phyloP scores from a whole-genome alignment of 192 early-diverging fungal genomes.

The Coemansia javaensis region DNA sequence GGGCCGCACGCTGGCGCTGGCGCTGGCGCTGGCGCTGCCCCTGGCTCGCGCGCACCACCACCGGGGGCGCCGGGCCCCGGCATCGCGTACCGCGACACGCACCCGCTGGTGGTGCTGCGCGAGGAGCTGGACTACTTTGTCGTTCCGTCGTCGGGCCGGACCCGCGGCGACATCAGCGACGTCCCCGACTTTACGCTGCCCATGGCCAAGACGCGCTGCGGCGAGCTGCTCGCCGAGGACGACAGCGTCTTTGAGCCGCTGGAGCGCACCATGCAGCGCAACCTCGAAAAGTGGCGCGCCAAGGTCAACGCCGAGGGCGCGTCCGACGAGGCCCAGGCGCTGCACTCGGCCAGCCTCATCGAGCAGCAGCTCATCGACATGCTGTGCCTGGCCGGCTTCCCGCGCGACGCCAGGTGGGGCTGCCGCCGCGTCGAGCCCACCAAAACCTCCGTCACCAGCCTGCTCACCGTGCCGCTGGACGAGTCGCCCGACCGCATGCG shows the following conservation, averaged over 20 bases:
- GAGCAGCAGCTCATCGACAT: constrained; percentile 81
- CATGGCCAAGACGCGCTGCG: constrained; percentile 60
- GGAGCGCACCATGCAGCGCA: constrained; percentile 66
- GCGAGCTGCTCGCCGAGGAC: constrained; percentile 59
- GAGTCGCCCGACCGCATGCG: constrained; percentile 62
- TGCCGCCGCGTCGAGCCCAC: constrained; percentile 68
- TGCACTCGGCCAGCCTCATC: constrained; percentile 41
- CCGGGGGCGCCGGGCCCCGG: constrained; percentile 2
- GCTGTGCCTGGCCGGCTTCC: constrained; percentile 74
- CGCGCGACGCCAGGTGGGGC: constrained; percentile 65
- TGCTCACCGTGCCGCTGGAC: constrained; percentile 65
- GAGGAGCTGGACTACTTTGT: constrained; percentile 80
- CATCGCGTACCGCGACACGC: constrained; percentile 51
- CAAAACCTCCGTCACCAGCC: constrained; percentile 62
- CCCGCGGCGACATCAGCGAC: constrained; percentile 42
- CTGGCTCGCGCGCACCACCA: too few species aligned
- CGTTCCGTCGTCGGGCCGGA: constrained; percentile 37
- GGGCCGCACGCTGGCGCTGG: constrained; percentile 1
- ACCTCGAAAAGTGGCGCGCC: constrained; percentile 40
- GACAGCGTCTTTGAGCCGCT: constrained; percentile 71
- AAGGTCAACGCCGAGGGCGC: constrained; percentile 38
- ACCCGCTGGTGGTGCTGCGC: constrained; percentile 68
- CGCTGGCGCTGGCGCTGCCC: neutral
- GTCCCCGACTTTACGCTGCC: constrained; percentile 40
- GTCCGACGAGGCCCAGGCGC: constrained; percentile 39